phyloP scores from a whole-genome alignment of 73 alveolate genomes.

The Symbiodinium natans region DNA sequence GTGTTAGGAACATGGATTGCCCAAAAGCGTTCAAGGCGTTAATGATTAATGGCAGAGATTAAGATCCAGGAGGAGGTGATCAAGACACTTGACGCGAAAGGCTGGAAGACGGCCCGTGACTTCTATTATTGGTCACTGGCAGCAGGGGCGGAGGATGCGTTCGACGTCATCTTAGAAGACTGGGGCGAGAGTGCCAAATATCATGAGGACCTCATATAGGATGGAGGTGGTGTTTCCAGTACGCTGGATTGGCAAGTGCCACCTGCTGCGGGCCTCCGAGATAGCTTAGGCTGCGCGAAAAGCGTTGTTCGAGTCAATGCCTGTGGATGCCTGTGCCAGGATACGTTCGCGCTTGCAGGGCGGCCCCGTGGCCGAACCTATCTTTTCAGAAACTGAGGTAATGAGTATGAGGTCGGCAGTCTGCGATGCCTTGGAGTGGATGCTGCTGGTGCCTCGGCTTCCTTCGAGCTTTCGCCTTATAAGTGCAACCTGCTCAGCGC shows the following conservation, averaged over 20 bases:
- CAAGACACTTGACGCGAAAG: too few relatives aligned
- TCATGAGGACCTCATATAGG: background rate
- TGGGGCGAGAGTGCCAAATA: too few relatives aligned
- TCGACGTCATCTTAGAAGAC: too few relatives aligned
- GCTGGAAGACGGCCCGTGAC: too few relatives aligned
- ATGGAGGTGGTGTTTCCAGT: conserved; percentile 8
- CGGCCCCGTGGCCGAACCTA: background rate
- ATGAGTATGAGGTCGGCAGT: background rate
- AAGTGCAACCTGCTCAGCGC: conserved; percentile 1
- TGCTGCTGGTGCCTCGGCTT: background rate
- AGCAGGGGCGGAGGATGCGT: too few relatives aligned
- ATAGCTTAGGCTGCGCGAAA: background rate
- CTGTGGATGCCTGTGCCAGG: background rate
- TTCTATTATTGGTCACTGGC: too few relatives aligned
- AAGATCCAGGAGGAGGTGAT: too few relatives aligned
- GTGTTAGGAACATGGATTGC: too few relatives aligned
- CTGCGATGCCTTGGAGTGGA: conserved; percentile 1
- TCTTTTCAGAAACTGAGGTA: background rate
- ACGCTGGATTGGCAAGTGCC: conserved; percentile 41
- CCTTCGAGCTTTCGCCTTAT: conserved; percentile 18
- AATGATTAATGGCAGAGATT: too few relatives aligned
- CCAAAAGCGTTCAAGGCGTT: too few relatives aligned
- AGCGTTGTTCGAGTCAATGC: background rate
- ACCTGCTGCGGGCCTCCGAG: background rate
- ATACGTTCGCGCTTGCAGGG: too few relatives aligned